phyloP scores from a whole-genome alignment of 352 stramenopile genomes.

The Phytophthora cryptogea region DNA sequence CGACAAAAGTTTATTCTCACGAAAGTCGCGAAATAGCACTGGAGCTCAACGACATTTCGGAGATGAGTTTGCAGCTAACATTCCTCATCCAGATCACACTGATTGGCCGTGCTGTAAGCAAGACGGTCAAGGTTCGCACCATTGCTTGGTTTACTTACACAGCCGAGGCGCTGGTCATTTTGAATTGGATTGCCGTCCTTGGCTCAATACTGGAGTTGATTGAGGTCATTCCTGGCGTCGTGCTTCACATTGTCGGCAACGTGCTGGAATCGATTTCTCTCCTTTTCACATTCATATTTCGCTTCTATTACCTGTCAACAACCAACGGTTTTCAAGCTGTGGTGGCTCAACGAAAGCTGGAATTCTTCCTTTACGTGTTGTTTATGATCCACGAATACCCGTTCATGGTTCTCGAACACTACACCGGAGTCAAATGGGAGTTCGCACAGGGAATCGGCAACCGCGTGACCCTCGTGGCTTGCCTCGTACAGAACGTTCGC shows the following conservation, averaged over 20 bases:
- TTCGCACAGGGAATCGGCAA: conserved; percentile 23
- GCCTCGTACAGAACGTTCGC: conserved; percentile 22
- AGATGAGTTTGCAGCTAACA: conserved; percentile 33
- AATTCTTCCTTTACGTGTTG: conserved; percentile 21
- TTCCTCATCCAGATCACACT: conserved; percentile 42
- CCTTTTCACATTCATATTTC: conserved; percentile 21
- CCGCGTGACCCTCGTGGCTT: conserved; percentile 13
- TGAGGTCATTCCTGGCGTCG: not conserved
- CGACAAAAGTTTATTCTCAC: conserved; percentile 20
- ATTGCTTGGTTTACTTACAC: conserved; percentile 14
- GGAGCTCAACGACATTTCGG: conserved; percentile 37
- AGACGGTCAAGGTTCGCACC: conserved; percentile 25
- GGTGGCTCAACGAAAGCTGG: conserved; percentile 13
- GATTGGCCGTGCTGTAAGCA: conserved; percentile 25
- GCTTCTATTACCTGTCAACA: conserved; percentile 30
- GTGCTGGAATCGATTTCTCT: conserved; percentile 21
- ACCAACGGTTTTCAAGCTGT: conserved; percentile 5
- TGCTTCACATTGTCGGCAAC: conserved; percentile 9
- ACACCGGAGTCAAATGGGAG: conserved; percentile 20
- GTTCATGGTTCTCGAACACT: conserved; percentile 13
- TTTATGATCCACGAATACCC: conserved; percentile 21
- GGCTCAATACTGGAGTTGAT: conserved; percentile 2
- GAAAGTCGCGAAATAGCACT: conserved; percentile 10
- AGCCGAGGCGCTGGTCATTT: conserved; percentile 20
- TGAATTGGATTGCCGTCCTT: conserved; percentile 9